A percentile compares a stretch with the other conserved stretches of the same genome.
Evolutionary conservation across 129 eudicot species (phyloP).

Genomic region (Ambrosia artemisiifolia): DNA sequence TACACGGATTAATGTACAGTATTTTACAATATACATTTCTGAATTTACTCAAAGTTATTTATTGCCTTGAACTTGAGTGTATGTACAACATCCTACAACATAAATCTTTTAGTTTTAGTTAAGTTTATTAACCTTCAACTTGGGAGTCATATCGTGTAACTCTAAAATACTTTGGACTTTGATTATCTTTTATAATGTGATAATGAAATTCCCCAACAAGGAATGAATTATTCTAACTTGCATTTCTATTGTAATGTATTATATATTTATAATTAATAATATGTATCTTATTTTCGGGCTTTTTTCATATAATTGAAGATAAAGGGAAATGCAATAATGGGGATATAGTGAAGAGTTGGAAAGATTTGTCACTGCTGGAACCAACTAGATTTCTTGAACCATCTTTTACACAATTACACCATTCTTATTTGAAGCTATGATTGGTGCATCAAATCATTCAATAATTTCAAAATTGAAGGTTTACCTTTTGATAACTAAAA

Average conservation of each 20-base stretch:
- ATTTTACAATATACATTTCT: too few relatives aligned
- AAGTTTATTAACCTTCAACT: too few relatives aligned
- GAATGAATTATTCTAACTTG: background rate
- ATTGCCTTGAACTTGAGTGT: too few relatives aligned
- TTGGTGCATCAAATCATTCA: conserved; percentile 11
- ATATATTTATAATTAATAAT: background rate
- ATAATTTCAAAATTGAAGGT: too few relatives aligned
- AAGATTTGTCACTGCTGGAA: conserved; percentile 17
- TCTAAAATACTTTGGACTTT: too few relatives aligned
- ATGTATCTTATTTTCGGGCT: background rate
- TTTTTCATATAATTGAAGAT: background rate
- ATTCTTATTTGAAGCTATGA: background rate
- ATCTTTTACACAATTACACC: background rate
- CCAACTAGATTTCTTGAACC: conserved; percentile 18
- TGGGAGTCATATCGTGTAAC: too few relatives aligned
- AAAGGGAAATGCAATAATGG: conserved; percentile 1
- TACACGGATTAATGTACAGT: too few relatives aligned
- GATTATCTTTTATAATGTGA: too few relatives aligned
- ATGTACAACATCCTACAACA: too few relatives aligned
- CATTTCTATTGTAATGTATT: background rate
- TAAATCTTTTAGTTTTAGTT: too few relatives aligned
- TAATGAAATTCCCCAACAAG: background rate
- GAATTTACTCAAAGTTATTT: too few relatives aligned
- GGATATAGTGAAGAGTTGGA: background rate
- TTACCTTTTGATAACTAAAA: too few relatives aligned